A percentile compares a stretch with the other conserved stretches of the same genome.
Conservation (phyloP, 2,329 filamentous ascomycete species). For the Ophidiomyces ophidiicola region DNA sequence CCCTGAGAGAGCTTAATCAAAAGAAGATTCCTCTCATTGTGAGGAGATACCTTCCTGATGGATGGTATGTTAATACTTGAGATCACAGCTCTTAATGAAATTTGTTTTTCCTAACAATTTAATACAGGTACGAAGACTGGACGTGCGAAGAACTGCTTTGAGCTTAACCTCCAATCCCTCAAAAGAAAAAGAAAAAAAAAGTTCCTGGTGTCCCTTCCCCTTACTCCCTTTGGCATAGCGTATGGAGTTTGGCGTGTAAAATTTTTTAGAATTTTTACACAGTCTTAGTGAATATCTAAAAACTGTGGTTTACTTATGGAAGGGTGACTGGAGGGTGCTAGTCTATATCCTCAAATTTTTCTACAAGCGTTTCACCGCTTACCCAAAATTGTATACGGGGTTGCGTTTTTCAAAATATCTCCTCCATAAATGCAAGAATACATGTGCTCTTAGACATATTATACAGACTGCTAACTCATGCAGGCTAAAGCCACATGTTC, state of each 20-base stretch:
- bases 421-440: too few species aligned
- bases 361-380: too few species aligned
- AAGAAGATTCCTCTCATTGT: constrained; percentile 98
- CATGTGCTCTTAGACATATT: too few species aligned
- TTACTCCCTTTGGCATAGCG: constrained; percentile 16
- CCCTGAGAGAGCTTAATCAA: constrained; percentile 90
- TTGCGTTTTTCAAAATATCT: too few species aligned
- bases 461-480: too few species aligned
- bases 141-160: constrained; percentile 85
- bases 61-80: constrained; percentile 56
- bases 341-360: too few species aligned
- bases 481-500: too few species aligned
- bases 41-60: constrained; percentile 88
- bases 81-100: background rate
- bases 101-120: constrained; percentile 8
- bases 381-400: too few species aligned
- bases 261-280: constrained; percentile 1
- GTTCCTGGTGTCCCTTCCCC: too few species aligned
- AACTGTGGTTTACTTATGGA: background rate
- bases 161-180: constrained; percentile 7
- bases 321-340: too few species aligned
- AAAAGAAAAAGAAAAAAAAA: background rate
- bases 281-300: background rate
- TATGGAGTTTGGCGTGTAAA: constrained; percentile 13
- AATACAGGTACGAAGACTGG: constrained; percentile 90